phyloP scores from a whole-genome alignment of 768 basidiomycete species.

The Macrolepiota fuliginosa region DNA sequence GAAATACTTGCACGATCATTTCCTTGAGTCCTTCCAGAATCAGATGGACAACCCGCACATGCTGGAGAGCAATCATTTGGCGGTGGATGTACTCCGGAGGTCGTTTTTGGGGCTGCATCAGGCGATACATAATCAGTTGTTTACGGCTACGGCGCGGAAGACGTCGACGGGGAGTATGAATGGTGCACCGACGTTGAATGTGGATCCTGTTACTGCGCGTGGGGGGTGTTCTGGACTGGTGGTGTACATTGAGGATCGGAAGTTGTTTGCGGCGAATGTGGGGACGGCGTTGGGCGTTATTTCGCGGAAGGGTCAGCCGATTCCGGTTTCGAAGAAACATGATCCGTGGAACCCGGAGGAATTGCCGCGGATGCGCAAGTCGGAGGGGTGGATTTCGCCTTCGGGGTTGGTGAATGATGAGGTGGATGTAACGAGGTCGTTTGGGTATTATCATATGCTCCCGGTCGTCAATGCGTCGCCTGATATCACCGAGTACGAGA shows the following conservation, averaged over 20 bases:
- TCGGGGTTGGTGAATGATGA: slow-evolving; percentile 91
- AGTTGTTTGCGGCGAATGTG: slow-evolving; percentile 85
- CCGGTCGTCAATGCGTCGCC: slow-evolving; percentile 92
- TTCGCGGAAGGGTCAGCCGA: slow-evolving; percentile 71
- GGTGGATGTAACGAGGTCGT: slow-evolving; percentile 86
- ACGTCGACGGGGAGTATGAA: slow-evolving; percentile 64
- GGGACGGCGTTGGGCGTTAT: slow-evolving; percentile 88
- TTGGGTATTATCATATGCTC: slow-evolving; percentile 88
- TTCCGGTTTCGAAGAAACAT: slow-evolving; percentile 75
- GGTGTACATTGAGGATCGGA: slow-evolving; percentile 78
- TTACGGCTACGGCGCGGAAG: slow-evolving; percentile 56
- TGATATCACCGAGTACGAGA: slow-evolving; percentile 62
- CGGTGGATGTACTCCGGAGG: slow-evolving; percentile 79
- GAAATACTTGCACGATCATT: slow-evolving; percentile 83
- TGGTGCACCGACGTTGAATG: slow-evolving; percentile 25
- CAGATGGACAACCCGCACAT: slow-evolving; percentile 48
- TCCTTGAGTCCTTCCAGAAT: slow-evolving; percentile 56
- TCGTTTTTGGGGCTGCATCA: slow-evolving; percentile 89
- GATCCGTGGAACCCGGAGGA: slow-evolving; percentile 88
- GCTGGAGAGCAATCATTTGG: slow-evolving; percentile 39
- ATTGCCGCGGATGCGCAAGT: slow-evolving; percentile 80
- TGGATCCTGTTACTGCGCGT: slow-evolving; percentile 52
- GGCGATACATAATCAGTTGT: slow-evolving; percentile 67
- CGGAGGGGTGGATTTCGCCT: slow-evolving; percentile 94
- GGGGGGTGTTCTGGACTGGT: slow-evolving; percentile 85